Conservation (phyloP, 306 rosid genomes). For the Pyrus bretschneideri region DNA sequence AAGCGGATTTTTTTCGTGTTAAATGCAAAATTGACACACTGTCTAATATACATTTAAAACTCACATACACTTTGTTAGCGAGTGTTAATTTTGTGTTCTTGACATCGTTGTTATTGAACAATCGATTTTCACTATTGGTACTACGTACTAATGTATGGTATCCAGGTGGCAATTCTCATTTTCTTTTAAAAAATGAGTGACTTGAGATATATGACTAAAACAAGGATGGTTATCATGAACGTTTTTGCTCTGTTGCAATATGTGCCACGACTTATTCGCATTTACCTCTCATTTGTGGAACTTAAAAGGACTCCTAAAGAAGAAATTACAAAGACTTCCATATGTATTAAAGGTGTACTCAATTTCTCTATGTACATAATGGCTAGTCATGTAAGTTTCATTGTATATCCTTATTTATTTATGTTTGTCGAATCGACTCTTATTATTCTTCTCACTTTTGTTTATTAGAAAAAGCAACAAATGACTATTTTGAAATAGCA, state of each 20-base stretch:
- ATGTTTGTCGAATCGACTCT: not conserved
- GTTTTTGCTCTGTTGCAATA: constrained; percentile 15
- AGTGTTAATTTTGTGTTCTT: no score
- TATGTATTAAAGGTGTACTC: not conserved
- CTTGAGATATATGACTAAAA: not conserved
- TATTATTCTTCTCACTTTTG: no score
- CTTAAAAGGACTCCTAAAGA: no score
- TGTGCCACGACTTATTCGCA: constrained; percentile 7
- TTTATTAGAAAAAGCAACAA: no score
- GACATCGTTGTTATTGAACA: no score
- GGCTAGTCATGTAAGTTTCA: constrained; percentile 12
- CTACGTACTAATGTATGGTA: no score
- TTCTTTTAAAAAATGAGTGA: constrained; percentile 12
- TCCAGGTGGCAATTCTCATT: not conserved
- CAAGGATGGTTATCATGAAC: not conserved
- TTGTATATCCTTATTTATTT: not conserved
- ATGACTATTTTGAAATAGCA: no score
- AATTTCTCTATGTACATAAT: constrained; percentile 23
- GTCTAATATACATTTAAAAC: no score
- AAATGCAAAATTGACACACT: no score
- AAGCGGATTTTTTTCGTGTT: no score
- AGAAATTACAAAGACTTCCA: not conserved
- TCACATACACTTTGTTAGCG: no score
- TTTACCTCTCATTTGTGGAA: not conserved
- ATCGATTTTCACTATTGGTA: no score